Evolutionary conservation across 768 basidiomycete species (phyloP), one percentile per base, ranked within the genome.

Genomic region (Coprinopsis sp.): DNA sequence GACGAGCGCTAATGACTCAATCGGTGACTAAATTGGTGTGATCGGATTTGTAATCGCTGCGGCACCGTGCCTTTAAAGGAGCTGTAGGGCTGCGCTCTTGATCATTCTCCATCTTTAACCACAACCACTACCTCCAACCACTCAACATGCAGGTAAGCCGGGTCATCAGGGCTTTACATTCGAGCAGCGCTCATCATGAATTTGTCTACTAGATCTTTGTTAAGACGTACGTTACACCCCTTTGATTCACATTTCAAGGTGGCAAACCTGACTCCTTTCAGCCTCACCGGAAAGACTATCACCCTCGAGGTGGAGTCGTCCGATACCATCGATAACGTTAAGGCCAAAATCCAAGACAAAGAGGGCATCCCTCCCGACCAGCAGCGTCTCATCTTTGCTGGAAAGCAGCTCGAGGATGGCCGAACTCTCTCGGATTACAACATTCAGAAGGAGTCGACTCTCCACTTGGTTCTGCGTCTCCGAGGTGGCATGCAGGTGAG

Each of bases 391-490:
- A 87, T 88, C 66, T 87, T 87, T 52, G 87, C 86, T 44, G 87
- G 85, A 46, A 89, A 89, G 70, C 87, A 89, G 66, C 75, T 87
- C 45, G 87, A 90, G 65, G 87, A 90, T 62, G 87, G 88, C 36
- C 76, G 88, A 31, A 89, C 88, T 4, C 74, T 91, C 1, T 87
- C 86, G 10, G 88, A 89, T 54, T 91, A 91, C 63, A 91, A 92
- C 64, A 93, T 95, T 54, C 92, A 95, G 78, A 94, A 94, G 73
- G 91, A 95, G 71, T 89, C 85, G 1, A 94, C 91, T 30, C 84
- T 95, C 44, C 92, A 94, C 58, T 78, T 72, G 57, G 90, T 94
- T 19, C 80, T 94, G 23, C 87, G 91, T 64, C 81, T 95, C n/a
- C 86, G 90, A 58, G 91, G 91, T 51, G 90, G 91, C 33, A 87